These are phyloP conservation scores for Suhomyces sp. DNA, from an alignment of 805 yeast genomes.

Conservation along the genomic window DNA sequence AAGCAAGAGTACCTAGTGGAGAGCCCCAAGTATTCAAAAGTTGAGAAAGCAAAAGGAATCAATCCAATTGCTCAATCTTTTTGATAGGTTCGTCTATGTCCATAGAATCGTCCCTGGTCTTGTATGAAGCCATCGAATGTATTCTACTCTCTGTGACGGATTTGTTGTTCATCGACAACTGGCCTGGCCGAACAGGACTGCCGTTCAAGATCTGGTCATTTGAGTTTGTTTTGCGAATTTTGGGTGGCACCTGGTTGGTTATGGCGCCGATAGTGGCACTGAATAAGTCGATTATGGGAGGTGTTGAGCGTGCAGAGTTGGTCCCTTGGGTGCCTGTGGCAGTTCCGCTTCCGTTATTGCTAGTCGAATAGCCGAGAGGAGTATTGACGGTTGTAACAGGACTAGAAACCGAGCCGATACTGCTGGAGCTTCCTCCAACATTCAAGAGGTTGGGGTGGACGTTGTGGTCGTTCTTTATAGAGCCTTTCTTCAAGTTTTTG, in stretches of 20 bases:
- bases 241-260: slow-evolving; percentile 14
- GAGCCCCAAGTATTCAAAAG: no score
- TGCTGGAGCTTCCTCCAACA: slow-evolving; percentile 6
- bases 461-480: slow-evolving; percentile 23
- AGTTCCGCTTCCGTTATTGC: slow-evolving; percentile 7
- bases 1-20: no score
- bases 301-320: slow-evolving; percentile 14
- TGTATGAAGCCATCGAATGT: slow-evolving; percentile 8
- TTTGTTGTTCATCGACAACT: slow-evolving; percentile 25
- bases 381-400: slow-evolving; percentile 8
- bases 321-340: slow-evolving; percentile 9
- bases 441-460: slow-evolving; percentile 11
- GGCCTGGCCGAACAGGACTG: slow-evolving; percentile 25
- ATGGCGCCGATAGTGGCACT: slow-evolving; percentile 5
- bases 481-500: slow-evolving; percentile 38
- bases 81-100: slow-evolving; percentile 18
- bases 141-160: slow-evolving; percentile 36
- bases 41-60: no score
- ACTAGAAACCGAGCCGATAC: slow-evolving; percentile 7
- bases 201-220: slow-evolving; percentile 20
- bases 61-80: slow-evolving; percentile 13
- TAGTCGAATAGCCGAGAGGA: not conserved
- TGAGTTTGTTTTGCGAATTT: slow-evolving; percentile 26
- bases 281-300: slow-evolving; percentile 13
- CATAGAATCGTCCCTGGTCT: slow-evolving; percentile 12